phyloP scores from a whole-genome alignment of 768 basidiomycete genomes.

The Pisolithus sp. region DNA sequence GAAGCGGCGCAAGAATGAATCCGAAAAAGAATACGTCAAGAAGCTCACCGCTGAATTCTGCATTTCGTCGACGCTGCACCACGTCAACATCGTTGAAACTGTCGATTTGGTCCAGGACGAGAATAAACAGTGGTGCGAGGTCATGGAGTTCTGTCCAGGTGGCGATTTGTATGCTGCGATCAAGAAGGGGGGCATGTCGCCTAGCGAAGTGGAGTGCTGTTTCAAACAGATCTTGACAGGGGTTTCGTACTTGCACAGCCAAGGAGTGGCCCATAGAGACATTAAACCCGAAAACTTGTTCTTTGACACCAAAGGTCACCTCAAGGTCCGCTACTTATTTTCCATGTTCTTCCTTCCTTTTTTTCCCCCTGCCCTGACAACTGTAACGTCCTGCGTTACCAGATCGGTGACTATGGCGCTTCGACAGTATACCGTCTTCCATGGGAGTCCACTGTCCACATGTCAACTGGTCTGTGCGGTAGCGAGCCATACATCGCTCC shows the following conservation, averaged over 20 bases:
- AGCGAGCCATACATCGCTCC: constrained; percentile 99
- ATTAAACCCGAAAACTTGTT: constrained; percentile 98
- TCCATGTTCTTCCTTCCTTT: background rate
- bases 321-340: constrained; percentile 60
- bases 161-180: constrained; percentile 98
- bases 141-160: constrained; percentile 99
- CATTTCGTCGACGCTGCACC: constrained; percentile 92
- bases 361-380: background rate
- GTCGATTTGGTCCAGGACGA: constrained; percentile 99
- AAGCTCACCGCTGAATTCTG: constrained; percentile 99
- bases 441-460: constrained; percentile 95
- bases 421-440: constrained; percentile 98
- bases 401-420: constrained; percentile 98
- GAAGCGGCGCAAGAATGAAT: constrained; percentile 95
- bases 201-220: constrained; percentile 92
- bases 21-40: constrained; percentile 99
- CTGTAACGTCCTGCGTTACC: constrained; percentile 10
- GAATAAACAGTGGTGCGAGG: constrained; percentile 94
- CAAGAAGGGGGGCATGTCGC: constrained; percentile 92
- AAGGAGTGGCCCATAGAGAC: constrained; percentile 97
- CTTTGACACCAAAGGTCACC: constrained; percentile 84
- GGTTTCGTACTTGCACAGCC: constrained; percentile 85
- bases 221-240: constrained; percentile 94
- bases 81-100: constrained; percentile 94
- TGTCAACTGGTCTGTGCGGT: constrained; percentile 95